A percentile compares a stretch with the other conserved stretches of the same genome.
phyloP scores from a whole-genome alignment of 2,329 filamentous ascomycete species.

The Polytolypa hystricis region DNA sequence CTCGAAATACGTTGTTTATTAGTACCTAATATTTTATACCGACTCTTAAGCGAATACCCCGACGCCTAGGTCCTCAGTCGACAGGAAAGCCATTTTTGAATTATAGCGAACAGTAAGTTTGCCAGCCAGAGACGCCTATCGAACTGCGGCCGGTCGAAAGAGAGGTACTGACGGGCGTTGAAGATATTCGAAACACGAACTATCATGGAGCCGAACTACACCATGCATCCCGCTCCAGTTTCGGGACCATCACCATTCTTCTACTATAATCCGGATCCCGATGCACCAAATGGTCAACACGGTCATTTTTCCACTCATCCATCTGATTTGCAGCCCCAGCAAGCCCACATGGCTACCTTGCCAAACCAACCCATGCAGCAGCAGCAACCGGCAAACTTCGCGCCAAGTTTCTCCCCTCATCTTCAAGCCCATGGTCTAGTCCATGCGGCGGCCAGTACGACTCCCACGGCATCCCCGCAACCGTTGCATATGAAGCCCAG shows the following conservation, averaged over 20 bases:
- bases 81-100: neutral
- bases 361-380: constrained; percentile 27
- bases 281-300: constrained; percentile 61
- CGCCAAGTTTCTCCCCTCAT: constrained; percentile 29
- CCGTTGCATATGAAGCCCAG: constrained; percentile 64
- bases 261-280: constrained; percentile 74
- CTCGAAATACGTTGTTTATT: constrained; percentile 2
- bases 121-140: neutral
- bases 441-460: constrained; percentile 23
- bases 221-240: constrained; percentile 37
- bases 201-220: constrained; percentile 56
- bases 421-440: constrained; percentile 46
- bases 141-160: neutral
- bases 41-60: neutral
- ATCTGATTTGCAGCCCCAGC: constrained; percentile 31
- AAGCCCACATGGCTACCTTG: constrained; percentile 21
- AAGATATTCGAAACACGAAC: neutral
- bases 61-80: neutral
- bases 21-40: constrained; percentile 4
- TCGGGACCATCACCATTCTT: constrained; percentile 60
- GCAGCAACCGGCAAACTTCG: constrained; percentile 1
- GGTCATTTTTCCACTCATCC: constrained; percentile 62
- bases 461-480: constrained; percentile 65
- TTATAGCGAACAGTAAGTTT: neutral
- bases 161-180: neutral